Evolutionary conservation across 129 eudicot genomes (phyloP).

Genomic region (Kitagawia praeruptora): DNA sequence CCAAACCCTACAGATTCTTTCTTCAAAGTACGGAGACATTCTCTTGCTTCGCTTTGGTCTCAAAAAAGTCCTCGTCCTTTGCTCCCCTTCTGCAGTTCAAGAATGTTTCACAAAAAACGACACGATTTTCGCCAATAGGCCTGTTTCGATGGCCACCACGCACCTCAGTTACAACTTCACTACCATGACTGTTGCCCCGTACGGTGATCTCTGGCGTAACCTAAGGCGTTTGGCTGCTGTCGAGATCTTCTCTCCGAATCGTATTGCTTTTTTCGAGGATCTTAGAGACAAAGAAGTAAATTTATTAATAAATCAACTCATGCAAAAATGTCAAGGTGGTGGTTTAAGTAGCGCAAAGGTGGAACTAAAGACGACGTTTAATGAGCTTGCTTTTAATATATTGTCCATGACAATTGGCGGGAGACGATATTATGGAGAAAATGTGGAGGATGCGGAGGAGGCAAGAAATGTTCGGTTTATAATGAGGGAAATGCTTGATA

Average conservation of each 20-base stretch:
- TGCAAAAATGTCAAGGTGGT: not conserved
- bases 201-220: not conserved
- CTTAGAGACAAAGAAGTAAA: not conserved
- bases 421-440: not conserved
- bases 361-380: not conserved
- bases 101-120: not conserved
- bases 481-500: not conserved
- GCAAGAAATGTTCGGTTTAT: not conserved
- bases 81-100: not conserved
- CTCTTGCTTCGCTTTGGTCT: not conserved
- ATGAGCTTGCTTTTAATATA: not conserved
- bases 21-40: not conserved
- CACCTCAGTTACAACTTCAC: not conserved
- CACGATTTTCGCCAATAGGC: not conserved
- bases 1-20: not conserved
- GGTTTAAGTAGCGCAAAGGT: not conserved
- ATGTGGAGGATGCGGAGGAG: constrained; percentile 9
- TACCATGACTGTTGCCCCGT: not conserved
- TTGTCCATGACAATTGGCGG: not conserved
- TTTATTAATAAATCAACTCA: not conserved
- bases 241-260: not conserved
- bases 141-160: not conserved
- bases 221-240: not conserved
- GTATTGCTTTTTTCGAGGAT: not conserved
- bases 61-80: not conserved